Evolutionary conservation across 495 filamentous ascomycete species (phyloP), one percentile per base, ranked within the genome.

Genomic region (Chlorociboria aeruginascens): DNA sequence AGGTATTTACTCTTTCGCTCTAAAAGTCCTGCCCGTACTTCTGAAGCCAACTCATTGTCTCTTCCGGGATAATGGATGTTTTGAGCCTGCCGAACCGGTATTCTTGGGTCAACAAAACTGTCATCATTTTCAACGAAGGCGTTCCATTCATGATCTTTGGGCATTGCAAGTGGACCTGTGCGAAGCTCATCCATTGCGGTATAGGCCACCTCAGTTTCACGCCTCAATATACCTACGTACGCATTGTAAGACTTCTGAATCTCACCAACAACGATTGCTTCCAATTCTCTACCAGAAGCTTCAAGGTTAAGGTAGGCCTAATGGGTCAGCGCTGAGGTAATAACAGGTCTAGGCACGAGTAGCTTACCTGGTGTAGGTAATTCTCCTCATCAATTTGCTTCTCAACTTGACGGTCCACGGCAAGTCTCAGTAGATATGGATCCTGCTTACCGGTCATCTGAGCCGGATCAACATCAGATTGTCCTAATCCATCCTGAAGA

Each of bases 1-100:
- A 98, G 69, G 63, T 97, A 98, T 61, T 97, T 98, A 74, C 85
- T 93, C 77, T 96, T 98, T 40, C 92, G 82, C 69, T 98, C 92
- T 45, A 98, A 70, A 68, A 94, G 81, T 1, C 92, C 92, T 6
- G 85, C 84, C 41, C 86, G 74, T 32, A 98, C 81, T 59, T 95
- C 92, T 45, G 82, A 77, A 31, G 86, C 87, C 34, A 88, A 82
- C 43, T 84, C 83, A 61, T 95, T 86, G 58, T 94, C 77, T 55
- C 83, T 83, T 12, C 92, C 92, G n/a, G 90, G 89, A 63, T 97
- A 98, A 32, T 84, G 78, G 55, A 98, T 94, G 56, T 84, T 82
- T 56, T 95, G 78, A 13, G 87, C 63, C 34, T 80, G 76, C 40
- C 92, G 77, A 36, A 94, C 65, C 28, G 87, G 83, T 7, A 95